Evolutionary conservation across 192 early-diverging fungal genomes (phyloP), one percentile per base, ranked within the genome.

Genomic region (Gonapodya sp.): DNA sequence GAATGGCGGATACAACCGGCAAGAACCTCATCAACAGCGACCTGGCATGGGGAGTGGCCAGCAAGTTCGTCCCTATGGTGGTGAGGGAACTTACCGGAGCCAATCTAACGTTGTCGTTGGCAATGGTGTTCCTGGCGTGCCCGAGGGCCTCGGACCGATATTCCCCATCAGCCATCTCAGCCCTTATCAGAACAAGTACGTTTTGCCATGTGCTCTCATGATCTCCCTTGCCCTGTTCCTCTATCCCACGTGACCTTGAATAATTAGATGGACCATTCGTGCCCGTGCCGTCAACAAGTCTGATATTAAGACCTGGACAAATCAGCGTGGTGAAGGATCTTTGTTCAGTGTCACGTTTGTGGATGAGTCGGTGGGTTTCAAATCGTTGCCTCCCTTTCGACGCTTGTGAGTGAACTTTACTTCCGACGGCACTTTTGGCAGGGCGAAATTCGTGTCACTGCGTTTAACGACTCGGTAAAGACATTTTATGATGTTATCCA

Each of bases 381-480:
- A 0, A n/a, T 33, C 74, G 24, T n/a, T 35, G 35, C 31, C 36
- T 32, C 34, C 73, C 35, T 31, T 8, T 77, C 35, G 2, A 34
- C 18, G 31, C 33, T 1, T 72, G 77, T 85, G 18, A 34, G 79
- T 31, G 24, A 1, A 0, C 35, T 34, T 82, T 86, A 35, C 34
- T 87, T 8, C 31, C 86, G 14, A 79, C 78, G 78, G 0, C 82
- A 2, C 72, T 18, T 72, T 35, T 1, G 30, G 31, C 1, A 94
- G 93, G 92, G 95, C 72, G 97, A 98, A 83, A 98, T 99, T 82
- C 92, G 94, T 73, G 97, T 94, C 1, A 98, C 97, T 0, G 92
- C 85, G n/a, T 99, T 99, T 85, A 96, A 93, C 37, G 94, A 96
- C 72, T 90, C 94, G 78, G 95, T 94, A 0, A 92, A 93, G 81